Evolutionary conservation across 768 basidiomycete species (phyloP).

Genomic region (Phylloporus rhodoxanthus): DNA sequence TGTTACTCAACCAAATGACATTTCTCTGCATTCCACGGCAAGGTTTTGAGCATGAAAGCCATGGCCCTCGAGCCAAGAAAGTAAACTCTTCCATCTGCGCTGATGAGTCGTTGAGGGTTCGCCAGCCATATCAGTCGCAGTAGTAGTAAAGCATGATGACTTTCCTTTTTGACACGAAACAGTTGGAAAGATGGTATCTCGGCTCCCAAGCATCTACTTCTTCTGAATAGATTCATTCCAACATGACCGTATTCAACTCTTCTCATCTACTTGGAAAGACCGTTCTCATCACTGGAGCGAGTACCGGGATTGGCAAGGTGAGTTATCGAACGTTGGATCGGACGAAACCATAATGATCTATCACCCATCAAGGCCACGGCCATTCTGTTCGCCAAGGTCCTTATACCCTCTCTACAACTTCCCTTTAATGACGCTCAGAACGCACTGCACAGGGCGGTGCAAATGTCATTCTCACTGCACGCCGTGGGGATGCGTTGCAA

Average conservation of each 20-base stretch:
- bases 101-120: constrained; percentile 2
- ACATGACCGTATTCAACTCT: constrained; percentile 78
- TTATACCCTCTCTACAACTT: neutral
- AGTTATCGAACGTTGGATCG: constrained; percentile 8
- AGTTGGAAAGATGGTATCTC: neutral
- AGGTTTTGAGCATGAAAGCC: constrained; percentile 44
- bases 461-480: constrained; percentile 80
- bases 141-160: too few relatives aligned
- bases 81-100: constrained; percentile 40
- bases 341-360: neutral
- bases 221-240: constrained; percentile 4
- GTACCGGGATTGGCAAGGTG: constrained; percentile 85
- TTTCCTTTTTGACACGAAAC: too few relatives aligned
- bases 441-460: constrained; percentile 59
- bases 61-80: constrained; percentile 47
- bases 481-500: constrained; percentile 67
- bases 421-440: neutral
- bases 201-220: neutral
- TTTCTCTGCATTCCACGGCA: constrained; percentile 46
- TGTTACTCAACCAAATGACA: constrained; percentile 43
- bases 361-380: constrained; percentile 65
- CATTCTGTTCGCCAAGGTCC: constrained; percentile 80
- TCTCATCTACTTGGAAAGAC: constrained; percentile 78
- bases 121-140: too few relatives aligned
- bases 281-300: constrained; percentile 85